Evolutionary conservation across 257 asterid genomes (phyloP).

Genomic region (Craterostigma plantagineum): DNA sequence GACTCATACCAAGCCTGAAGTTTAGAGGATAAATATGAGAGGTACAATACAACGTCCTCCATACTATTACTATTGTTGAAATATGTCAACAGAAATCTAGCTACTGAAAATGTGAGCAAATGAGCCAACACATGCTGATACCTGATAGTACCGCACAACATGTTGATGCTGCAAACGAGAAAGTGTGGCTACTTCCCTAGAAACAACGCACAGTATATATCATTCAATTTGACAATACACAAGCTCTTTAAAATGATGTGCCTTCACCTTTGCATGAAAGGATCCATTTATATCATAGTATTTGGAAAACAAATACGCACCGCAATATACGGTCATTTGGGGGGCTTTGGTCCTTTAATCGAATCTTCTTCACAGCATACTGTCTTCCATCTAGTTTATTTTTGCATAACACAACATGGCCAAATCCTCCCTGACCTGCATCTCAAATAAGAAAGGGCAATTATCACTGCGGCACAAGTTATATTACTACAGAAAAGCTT

Average conservation of each 20-base stretch:
- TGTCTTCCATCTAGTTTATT: constrained; percentile 96
- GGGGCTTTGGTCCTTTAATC: constrained; percentile 62
- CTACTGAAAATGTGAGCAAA: too few species aligned
- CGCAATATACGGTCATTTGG: constrained; percentile 88
- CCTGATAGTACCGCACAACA: constrained; percentile 97
- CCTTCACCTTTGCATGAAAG: neutral
- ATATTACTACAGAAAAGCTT: too few species aligned
- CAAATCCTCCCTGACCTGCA: constrained; percentile 95
- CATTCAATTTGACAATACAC: neutral
- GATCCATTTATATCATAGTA: too few species aligned
- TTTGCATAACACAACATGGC: constrained; percentile 90
- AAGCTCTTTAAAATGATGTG: neutral
- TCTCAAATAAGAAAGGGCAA: constrained; percentile 8
- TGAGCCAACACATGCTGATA: constrained; percentile 8
- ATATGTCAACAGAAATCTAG: too few species aligned
- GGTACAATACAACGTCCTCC: neutral
- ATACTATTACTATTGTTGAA: neutral
- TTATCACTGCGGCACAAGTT: neutral
- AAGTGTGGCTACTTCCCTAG: constrained; percentile 93
- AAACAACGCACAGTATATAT: constrained; percentile 1
- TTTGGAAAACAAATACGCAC: constrained; percentile 16
- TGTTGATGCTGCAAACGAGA: constrained; percentile 94
- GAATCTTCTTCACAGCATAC: constrained; percentile 92
- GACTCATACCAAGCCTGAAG: constrained; percentile 96
- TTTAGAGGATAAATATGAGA: constrained; percentile 1